Percentiles rank a stretch among this genome's conserved stretches.
Evolutionary conservation across 768 basidiomycete species (phyloP).

Genomic region (Agrocybe praecox): DNA sequence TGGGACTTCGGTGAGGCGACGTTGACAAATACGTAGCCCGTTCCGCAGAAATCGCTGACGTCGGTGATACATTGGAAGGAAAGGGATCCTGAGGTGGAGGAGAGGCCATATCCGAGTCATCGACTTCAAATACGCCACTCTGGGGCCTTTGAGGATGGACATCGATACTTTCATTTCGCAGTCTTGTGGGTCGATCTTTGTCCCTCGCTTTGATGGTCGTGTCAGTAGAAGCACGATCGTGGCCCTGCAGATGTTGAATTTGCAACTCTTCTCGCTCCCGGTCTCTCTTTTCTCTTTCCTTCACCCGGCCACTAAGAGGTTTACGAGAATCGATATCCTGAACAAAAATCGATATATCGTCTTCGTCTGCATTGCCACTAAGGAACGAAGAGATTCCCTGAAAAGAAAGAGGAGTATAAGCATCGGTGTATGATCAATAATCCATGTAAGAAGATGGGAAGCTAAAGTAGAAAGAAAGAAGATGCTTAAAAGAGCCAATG

Average conservation of each 20-base stretch:
- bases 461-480: background rate
- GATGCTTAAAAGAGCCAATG: background rate
- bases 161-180: background rate
- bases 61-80: background rate
- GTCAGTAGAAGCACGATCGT: constrained; percentile 11
- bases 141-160: background rate
- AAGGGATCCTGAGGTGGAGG: constrained; percentile 3
- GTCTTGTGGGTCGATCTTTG: background rate
- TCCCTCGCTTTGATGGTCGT: constrained; percentile 13
- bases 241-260: constrained; percentile 9
- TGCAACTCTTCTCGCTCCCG: constrained; percentile 8
- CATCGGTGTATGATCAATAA: background rate
- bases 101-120: constrained; percentile 5
- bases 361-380: constrained; percentile 61
- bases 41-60: background rate
- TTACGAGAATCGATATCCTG: constrained; percentile 75
- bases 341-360: constrained; percentile 78
- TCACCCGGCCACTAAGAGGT: constrained; percentile 53
- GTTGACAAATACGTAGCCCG: constrained; percentile 12
- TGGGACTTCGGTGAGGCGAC: constrained; percentile 40
- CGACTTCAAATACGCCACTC: background rate
- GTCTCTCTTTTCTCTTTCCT: constrained; percentile 22
- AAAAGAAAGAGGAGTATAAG: background rate
- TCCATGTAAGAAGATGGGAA: background rate
- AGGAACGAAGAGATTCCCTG: constrained; percentile 42